Evolutionary conservation across 306 rosid species (phyloP).

Genomic region (Amphicarpaea edgeworthii): DNA sequence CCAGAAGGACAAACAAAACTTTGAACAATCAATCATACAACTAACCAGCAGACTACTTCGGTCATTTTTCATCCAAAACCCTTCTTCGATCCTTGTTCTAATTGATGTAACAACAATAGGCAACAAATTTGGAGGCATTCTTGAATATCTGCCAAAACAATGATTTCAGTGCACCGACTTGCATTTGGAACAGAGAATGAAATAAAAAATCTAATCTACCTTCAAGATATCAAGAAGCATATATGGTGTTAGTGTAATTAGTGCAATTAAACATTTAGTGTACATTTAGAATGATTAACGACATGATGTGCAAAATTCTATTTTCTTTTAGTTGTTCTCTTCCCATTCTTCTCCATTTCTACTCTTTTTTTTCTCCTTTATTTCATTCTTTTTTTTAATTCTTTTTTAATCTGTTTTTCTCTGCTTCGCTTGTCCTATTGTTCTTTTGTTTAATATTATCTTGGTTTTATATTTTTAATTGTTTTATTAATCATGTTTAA

Average conservation of each 20-base stretch:
- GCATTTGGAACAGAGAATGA: conserved; percentile 17
- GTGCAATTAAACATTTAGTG: not conserved
- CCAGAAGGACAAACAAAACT: conserved; percentile 18
- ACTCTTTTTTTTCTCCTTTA: no score
- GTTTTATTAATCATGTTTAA: no score
- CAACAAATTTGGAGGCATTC: conserved; percentile 90
- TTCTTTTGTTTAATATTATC: no score
- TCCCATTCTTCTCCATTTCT: no score
- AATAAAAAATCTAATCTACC: conserved; percentile 1
- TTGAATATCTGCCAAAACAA: conserved; percentile 71
- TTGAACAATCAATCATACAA: conserved; percentile 33
- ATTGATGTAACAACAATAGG: conserved; percentile 72
- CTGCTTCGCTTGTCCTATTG: no score
- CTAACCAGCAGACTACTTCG: conserved; percentile 85
- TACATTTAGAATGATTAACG: not conserved
- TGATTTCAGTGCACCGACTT: conserved; percentile 32
- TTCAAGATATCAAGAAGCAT: conserved; percentile 11
- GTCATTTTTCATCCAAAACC: conserved; percentile 73
- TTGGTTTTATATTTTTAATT: no score
- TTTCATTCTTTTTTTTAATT: no score
- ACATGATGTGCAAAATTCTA: not conserved
- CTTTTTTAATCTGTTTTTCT: no score
- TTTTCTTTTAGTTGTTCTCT: not conserved
- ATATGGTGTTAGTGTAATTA: not conserved
- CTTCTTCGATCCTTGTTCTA: conserved; percentile 70